Evolutionary conservation across 192 early-diverging fungal genomes (phyloP), one percentile per base, ranked within the genome.

Genomic region (Coemansia sp.): DNA sequence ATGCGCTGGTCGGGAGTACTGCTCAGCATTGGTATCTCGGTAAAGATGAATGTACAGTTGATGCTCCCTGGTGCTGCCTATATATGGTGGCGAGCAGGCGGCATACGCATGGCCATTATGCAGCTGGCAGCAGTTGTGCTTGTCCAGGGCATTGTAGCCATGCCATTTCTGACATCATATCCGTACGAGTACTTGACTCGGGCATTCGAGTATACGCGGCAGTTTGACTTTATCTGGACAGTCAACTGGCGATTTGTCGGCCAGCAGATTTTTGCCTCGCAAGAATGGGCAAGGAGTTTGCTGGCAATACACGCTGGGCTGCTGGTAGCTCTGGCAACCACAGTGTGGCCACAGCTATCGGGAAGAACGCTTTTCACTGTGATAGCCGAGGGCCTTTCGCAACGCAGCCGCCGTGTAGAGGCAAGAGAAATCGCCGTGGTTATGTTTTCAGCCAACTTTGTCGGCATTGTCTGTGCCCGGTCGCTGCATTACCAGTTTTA

Each of bases 401-500:
- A 31, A 8, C 2, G 12, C 28, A 37, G 15, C 2, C 36, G 36
- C 26, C 6, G 14, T 8, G 47, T 40, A 6, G 42, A 11, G 11
- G 50, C 65, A 2, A 46, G 50, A 10, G 63, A 78, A 39, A 43
- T 60, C 4, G 16, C 52, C 1, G 40, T 45, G 11, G 75, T 78
- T 12, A 76, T 96, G 77, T 94, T 97, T 45, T 87, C 87, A 0
- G 80, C 82, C 21, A 97, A 97, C 72, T 83, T 98, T 67, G 87
- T 93, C 16, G 96, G 96, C 12, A 84, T 98, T 34, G 55, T 88
- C 0, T 96, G 89, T 69, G 88, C 94, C 5, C 72, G 96, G 18
- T 88, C 89, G 1, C 72, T 98, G 51, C 96, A 98, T 63, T 96
- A 96, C 63, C 94, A 97, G 81, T 98, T 98, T 64, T 98, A 92